Conservation (phyloP, 1,139 yeast species). For the Nadsonia commutata region DNA sequence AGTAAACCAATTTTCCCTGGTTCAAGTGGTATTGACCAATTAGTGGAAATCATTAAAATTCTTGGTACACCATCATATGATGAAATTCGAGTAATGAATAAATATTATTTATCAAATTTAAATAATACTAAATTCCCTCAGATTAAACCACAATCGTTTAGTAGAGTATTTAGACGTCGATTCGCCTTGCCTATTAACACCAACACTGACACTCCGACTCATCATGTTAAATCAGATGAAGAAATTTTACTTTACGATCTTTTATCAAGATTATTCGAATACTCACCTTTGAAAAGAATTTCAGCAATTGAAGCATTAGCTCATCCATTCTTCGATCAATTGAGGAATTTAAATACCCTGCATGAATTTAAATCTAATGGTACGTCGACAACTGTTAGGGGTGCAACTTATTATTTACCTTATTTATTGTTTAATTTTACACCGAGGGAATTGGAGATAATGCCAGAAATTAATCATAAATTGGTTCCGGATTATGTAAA, state of each 20-base stretch:
- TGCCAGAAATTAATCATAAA: conserved; percentile 25
- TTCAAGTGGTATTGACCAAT: conserved; percentile 91
- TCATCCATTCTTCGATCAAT: conserved; percentile 64
- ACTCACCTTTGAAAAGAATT: conserved; percentile 59
- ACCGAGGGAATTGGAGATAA: conserved; percentile 24
- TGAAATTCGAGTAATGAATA: conserved; percentile 83
- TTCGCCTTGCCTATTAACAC: conserved; percentile 45
- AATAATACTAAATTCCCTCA: conserved; percentile 96
- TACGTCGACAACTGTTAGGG: conserved; percentile 21
- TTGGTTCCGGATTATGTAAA: conserved; percentile 27
- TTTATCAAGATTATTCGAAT: conserved; percentile 46
- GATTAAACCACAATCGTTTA: conserved; percentile 82
- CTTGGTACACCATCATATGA: conserved; percentile 94
- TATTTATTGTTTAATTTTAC: conserved; percentile 30
- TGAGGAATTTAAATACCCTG: conserved; percentile 38
- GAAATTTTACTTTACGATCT: conserved; percentile 27
- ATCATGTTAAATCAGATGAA: background rate
- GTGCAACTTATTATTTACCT: conserved; percentile 22
- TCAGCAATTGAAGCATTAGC: conserved; percentile 54
- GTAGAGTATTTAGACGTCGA: conserved; percentile 61
- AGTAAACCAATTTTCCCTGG: conserved; percentile 98
- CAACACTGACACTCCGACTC: background rate
- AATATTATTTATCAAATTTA: conserved; percentile 45
- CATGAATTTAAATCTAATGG: conserved; percentile 28
- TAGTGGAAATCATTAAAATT: conserved; percentile 90